A percentile compares a stretch with the other conserved stretches of the same genome.
Evolutionary conservation across 2,329 filamentous ascomycete genomes (phyloP).

Genomic region (Xylaria sp.): DNA sequence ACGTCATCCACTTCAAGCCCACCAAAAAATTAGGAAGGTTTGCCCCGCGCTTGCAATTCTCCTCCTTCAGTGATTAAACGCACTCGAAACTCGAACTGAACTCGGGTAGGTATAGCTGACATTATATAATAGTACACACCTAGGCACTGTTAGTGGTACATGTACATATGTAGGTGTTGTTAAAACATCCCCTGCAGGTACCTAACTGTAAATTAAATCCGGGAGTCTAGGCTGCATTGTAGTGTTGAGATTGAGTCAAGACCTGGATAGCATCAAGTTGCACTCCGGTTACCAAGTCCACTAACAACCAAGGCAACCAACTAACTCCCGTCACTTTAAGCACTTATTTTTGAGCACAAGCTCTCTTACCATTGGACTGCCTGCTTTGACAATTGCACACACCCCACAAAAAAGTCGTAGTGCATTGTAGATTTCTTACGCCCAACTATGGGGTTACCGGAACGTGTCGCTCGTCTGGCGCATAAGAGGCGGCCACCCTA

Average conservation of each 20-base stretch:
- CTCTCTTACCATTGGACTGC: not conserved
- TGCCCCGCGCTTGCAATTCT: constrained; percentile 6
- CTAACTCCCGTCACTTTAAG: not conserved
- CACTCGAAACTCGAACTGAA: too few relatives aligned
- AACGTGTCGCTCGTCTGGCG: not conserved
- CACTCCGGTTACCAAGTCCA: not conserved
- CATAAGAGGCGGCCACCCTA: not conserved
- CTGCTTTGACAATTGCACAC: not conserved
- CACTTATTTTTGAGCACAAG: not conserved
- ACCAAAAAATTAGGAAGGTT: not conserved
- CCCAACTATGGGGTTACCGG: constrained; percentile 30
- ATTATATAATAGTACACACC: not conserved
- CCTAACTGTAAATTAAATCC: not conserved
- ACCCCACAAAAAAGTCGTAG: constrained; percentile 21
- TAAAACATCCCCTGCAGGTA: constrained; percentile 1
- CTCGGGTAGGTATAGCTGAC: constrained; percentile 3
- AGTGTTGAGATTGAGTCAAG: not conserved
- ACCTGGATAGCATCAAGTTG: not conserved
- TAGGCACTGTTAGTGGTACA: not conserved
- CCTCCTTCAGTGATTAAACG: not conserved
- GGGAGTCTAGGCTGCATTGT: not conserved
- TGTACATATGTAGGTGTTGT: too few relatives aligned
- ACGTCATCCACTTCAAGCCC: constrained; percentile 4
- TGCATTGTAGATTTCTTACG: constrained; percentile 24
- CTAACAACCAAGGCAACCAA: not conserved